Evolutionary conservation across 23 red algal genomes (phyloP), one percentile per base, ranked within the genome.

Genomic region (Pyropia haitanensis): DNA sequence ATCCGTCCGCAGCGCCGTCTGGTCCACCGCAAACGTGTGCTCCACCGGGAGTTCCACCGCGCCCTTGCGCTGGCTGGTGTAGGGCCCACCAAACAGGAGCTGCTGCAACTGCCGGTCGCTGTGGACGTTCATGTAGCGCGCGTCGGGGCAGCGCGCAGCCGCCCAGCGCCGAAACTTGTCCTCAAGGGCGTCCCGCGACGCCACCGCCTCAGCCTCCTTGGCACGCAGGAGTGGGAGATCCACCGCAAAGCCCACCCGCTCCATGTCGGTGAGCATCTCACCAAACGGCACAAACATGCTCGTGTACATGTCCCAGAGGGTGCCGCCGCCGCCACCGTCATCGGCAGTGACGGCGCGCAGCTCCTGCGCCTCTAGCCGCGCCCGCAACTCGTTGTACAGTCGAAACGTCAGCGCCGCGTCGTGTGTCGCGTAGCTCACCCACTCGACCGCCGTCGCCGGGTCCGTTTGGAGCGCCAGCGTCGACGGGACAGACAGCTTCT

Each of bases 201-300:
- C 56, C 20, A 71, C 56, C n/a, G 90, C 90, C 12, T 81, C 53
- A 34, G 52, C 65, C 24, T 77, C 60, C 16, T 75, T 67, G 26
- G 18, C 28, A 8, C 46, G 59, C 56, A 95, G 84, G 59, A 53
- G 75, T n/a, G 74, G 44, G 18, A 80, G 54, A 49, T 95, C 81
- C 31, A 95, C 78, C 57, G 71, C 74, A 57, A 95, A 88, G 56
- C 90, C 90, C 2, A 55, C 60, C 24, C 80, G 67, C 61, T 95
- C 90, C 76, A 95, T 95, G 24, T 95, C 80, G 2, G 77, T 95
- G 19, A 95, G 72, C 18, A 88, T n/a, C 50, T 73, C 81, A 17
- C 80, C 90, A 30, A 95, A 95, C 4, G 90, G 90, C 50, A 87
- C 63, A 21, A 95, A 33, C 16, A 76, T 21, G 44, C 53, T 49